phyloP scores from a whole-genome alignment of 352 stramenopile genomes.

The Phytophthora kernoviae region DNA sequence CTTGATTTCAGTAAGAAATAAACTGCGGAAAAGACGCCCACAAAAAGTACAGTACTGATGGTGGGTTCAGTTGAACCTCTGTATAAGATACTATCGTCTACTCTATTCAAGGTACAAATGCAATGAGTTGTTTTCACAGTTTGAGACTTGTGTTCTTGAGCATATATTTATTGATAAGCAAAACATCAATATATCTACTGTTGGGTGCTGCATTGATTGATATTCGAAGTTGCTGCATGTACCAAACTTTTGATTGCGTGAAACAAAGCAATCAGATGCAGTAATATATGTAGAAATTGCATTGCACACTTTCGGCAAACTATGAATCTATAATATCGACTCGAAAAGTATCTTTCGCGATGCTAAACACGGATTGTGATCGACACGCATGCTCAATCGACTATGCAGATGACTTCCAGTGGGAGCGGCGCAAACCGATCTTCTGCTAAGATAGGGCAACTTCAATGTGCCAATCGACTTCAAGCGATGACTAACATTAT shows the following conservation, averaged over 20 bases:
- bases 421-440: neutral
- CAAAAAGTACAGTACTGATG: neutral
- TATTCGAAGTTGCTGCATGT: neutral
- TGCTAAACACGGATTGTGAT: neutral
- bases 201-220: no score
- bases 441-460: neutral
- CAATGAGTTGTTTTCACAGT: neutral
- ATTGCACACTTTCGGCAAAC: conserved; percentile 1
- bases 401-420: neutral
- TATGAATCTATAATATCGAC: neutral
- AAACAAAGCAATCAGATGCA: no score
- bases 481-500: neutral
- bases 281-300: neutral
- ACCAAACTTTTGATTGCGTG: neutral
- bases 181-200: no score
- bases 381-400: neutral
- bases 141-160: neutral
- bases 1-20: neutral
- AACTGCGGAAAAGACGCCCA: neutral
- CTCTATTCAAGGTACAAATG: neutral
- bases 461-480: conserved; percentile 1
- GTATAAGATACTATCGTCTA: neutral
- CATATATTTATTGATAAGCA: neutral
- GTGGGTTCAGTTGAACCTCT: neutral
- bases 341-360: neutral